Evolutionary conservation across 148 eudicot species (phyloP).

Genomic region (Chenopodium quinoa): DNA sequence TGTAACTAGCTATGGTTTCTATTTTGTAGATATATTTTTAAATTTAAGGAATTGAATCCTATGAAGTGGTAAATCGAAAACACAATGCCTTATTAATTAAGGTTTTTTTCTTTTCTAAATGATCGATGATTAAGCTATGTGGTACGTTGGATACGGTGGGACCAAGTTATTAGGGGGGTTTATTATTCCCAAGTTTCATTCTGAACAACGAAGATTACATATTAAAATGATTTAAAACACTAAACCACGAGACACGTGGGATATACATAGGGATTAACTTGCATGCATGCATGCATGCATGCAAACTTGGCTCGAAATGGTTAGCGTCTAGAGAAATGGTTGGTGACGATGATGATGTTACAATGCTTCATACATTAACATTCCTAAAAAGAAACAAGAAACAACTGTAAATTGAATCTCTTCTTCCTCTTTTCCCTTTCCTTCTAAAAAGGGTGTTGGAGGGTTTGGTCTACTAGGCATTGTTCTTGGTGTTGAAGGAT

Average conservation of each 20-base stretch:
- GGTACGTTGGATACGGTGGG: constrained; percentile 43
- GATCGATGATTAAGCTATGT: background rate
- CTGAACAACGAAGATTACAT: background rate
- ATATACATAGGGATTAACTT: constrained; percentile 32
- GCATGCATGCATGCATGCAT: constrained; percentile 54
- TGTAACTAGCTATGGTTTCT: no score
- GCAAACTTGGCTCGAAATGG: constrained; percentile 15
- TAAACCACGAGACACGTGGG: constrained; percentile 51
- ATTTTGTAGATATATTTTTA: no score
- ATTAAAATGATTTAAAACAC: background rate
- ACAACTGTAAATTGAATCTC: constrained; percentile 43
- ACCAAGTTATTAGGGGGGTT: background rate
- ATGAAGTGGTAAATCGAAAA: no score
- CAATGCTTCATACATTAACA: constrained; percentile 20
- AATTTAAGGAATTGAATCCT: no score
- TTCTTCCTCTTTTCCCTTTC: constrained; percentile 19
- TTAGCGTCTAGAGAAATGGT: constrained; percentile 9
- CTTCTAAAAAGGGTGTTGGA: constrained; percentile 32
- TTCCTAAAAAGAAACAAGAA: constrained; percentile 61
- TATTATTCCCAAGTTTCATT: background rate
- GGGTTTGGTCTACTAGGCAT: constrained; percentile 46
- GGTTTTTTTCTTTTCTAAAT: no score
- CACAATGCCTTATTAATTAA: no score
- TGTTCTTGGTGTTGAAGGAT: constrained; percentile 41
- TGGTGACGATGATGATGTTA: constrained; percentile 36